phyloP scores from a whole-genome alignment of 1,139 yeast species.

The Waltiozyma sp. region DNA sequence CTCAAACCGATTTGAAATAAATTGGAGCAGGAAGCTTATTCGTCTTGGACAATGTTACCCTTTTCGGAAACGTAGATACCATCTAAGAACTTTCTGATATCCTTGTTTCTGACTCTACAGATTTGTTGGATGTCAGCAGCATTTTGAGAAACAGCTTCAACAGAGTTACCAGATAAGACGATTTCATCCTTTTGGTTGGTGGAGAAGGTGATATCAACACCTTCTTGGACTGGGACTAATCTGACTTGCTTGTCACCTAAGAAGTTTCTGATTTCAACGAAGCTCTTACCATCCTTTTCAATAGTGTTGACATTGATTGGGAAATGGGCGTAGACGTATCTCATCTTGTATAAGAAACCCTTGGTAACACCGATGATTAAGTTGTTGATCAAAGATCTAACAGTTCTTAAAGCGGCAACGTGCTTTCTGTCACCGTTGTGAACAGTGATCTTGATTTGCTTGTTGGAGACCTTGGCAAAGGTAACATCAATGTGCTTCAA shows the following conservation, averaged over 20 bases:
- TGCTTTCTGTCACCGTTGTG: conserved; percentile 99
- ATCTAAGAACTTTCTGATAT: conserved; percentile 99
- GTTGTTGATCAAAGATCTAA: conserved; percentile 89
- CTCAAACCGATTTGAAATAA: background rate
- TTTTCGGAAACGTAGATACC: conserved; percentile 99
- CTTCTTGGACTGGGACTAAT: conserved; percentile 73
- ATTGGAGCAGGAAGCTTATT: conserved; percentile 12
- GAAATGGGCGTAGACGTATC: conserved; percentile 99
- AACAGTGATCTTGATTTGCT: conserved; percentile 77
- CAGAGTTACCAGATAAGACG: conserved; percentile 87
- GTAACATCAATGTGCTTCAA: conserved; percentile 93
- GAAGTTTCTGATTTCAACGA: conserved; percentile 97
- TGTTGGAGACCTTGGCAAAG: conserved; percentile 64
- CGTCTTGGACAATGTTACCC: conserved; percentile 58
- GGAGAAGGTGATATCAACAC: conserved; percentile 80
- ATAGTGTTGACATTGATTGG: conserved; percentile 94
- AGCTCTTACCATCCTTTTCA: conserved; percentile 63
- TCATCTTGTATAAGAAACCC: conserved; percentile 99
- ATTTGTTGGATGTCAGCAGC: conserved; percentile 98
- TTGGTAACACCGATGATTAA: conserved; percentile 97
- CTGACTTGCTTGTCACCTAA: conserved; percentile 98
- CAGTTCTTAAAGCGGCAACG: conserved; percentile 99
- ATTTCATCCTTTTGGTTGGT: conserved; percentile 89
- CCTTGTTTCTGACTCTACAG: conserved; percentile 99
- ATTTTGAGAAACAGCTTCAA: conserved; percentile 95